Percentiles rank a stretch among this genome's conserved stretches.
Evolutionary conservation across 768 basidiomycete species (phyloP).

Genomic region (Neoboletus subvelutipes): DNA sequence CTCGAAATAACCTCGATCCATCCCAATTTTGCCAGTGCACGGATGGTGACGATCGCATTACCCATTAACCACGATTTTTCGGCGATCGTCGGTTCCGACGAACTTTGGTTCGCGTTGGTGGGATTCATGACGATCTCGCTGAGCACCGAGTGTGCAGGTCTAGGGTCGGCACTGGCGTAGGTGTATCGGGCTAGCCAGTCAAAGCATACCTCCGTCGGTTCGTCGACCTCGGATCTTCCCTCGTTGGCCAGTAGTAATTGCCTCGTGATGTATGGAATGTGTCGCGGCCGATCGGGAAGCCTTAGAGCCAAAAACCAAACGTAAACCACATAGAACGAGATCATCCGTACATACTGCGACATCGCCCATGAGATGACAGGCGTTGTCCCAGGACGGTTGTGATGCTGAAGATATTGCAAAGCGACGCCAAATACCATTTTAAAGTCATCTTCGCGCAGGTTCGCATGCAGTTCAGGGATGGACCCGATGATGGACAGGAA

Average conservation of each 20-base stretch:
- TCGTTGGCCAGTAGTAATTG: constrained; percentile 87
- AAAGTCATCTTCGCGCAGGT: constrained; percentile 88
- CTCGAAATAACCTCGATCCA: constrained; percentile 89
- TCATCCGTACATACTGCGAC: constrained; percentile 85
- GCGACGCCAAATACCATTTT: constrained; percentile 95
- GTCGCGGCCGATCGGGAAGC: constrained; percentile 73
- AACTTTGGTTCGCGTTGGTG: constrained; percentile 27
- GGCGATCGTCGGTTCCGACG: constrained; percentile 41
- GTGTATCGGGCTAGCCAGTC: constrained; percentile 97
- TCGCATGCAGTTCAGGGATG: constrained; percentile 73
- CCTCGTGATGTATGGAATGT: constrained; percentile 83
- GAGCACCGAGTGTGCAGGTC: constrained; percentile 77
- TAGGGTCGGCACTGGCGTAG: constrained; percentile 90
- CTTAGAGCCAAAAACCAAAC: constrained; percentile 92
- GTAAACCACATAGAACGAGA: constrained; percentile 90
- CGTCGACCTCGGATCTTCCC: constrained; percentile 70
- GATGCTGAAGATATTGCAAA: constrained; percentile 88
- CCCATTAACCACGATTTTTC: constrained; percentile 88
- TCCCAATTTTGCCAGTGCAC: constrained; percentile 65
- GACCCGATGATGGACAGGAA: constrained; percentile 88
- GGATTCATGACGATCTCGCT: constrained; percentile 76
- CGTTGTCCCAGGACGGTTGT: constrained; percentile 64
- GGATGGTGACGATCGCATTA: constrained; percentile 81
- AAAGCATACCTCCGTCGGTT: constrained; percentile 93
- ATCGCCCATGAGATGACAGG: constrained; percentile 77